Evolutionary conservation across 176 grass and related monocot species (phyloP).

Genomic region (Oryza nivara): DNA sequence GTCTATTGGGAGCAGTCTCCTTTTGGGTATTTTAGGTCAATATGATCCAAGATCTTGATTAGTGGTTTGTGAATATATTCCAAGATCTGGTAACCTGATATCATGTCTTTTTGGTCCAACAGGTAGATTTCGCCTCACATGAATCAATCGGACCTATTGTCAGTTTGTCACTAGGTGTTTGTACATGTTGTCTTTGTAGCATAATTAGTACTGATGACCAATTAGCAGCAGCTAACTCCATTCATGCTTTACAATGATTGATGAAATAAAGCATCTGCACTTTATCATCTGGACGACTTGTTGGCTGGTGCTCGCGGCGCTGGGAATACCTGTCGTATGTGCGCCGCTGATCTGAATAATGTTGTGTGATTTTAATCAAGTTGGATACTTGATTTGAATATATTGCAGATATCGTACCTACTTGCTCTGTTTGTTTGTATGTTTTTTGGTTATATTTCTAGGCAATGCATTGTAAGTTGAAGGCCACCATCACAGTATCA

Average conservation of each 20-base stretch:
- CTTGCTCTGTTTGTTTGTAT: conserved; percentile 37
- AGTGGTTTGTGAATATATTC: background rate
- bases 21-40: conserved; percentile 9
- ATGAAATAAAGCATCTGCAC: conserved; percentile 25
- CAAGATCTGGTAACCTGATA: conserved; percentile 25
- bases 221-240: conserved; percentile 40
- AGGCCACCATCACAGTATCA: background rate
- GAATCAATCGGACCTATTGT: conserved; percentile 18
- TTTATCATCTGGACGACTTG: conserved; percentile 35
- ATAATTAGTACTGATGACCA: background rate
- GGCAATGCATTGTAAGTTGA: background rate
- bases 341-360: conserved; percentile 31
- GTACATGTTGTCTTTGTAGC: conserved; percentile 20
- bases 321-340: conserved; percentile 25
- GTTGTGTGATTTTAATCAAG: conserved; percentile 20
- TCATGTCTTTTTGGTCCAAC: conserved; percentile 12
- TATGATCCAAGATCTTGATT: background rate
- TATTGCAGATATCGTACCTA: conserved; percentile 27
- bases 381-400: conserved; percentile 51
- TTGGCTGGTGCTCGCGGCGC: conserved; percentile 26
- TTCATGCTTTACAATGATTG: conserved; percentile 40
- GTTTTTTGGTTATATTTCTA: background rate
- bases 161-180: conserved; percentile 12
- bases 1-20: background rate
- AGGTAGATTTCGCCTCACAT: background rate